These are phyloP conservation scores for Yamadazyma takamatsuzukensis DNA, from an alignment of 805 yeast species.

Conservation along the genomic window DNA sequence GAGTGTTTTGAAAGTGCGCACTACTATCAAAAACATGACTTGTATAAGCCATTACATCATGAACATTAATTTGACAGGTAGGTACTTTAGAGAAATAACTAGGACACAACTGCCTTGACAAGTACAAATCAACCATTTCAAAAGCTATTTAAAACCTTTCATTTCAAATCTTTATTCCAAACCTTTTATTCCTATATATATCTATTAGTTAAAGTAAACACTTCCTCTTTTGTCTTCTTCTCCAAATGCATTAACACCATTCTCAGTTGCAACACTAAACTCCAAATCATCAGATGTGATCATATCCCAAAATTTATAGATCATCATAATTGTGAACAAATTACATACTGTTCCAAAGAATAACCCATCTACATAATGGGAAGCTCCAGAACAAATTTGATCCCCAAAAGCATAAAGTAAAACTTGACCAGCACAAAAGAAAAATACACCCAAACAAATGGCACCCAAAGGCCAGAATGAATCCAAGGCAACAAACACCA, in stretches of 20 bases:
- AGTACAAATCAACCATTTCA: no score
- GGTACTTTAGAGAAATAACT: no score
- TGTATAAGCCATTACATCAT: no score
- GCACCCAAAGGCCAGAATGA: constrained; percentile 92
- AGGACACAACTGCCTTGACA: no score
- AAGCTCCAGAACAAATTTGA: constrained; percentile 62
- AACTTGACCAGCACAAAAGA: constrained; percentile 80
- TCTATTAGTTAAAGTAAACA: constrained; percentile 11
- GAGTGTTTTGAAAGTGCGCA: no score
- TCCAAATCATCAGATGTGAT: constrained; percentile 93
- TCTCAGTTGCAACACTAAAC: constrained; percentile 63
- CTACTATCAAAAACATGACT: no score
- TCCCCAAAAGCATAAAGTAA: constrained; percentile 66
- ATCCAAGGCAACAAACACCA: constrained; percentile 63
- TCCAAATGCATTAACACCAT: constrained; percentile 30
- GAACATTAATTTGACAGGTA: no score
- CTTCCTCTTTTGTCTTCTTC: constrained; percentile 31
- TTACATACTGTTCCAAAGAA: constrained; percentile 82
- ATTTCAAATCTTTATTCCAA: no score
- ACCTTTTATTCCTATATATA: no score
- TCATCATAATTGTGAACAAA: constrained; percentile 85
- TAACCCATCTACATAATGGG: constrained; percentile 88
- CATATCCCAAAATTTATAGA: constrained; percentile 95
- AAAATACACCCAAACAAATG: constrained; percentile 62
- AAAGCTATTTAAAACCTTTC: no score